These are phyloP conservation scores for Talaromyces liani DNA, from an alignment of 495 filamentous ascomycete species.

Conservation along the genomic window DNA sequence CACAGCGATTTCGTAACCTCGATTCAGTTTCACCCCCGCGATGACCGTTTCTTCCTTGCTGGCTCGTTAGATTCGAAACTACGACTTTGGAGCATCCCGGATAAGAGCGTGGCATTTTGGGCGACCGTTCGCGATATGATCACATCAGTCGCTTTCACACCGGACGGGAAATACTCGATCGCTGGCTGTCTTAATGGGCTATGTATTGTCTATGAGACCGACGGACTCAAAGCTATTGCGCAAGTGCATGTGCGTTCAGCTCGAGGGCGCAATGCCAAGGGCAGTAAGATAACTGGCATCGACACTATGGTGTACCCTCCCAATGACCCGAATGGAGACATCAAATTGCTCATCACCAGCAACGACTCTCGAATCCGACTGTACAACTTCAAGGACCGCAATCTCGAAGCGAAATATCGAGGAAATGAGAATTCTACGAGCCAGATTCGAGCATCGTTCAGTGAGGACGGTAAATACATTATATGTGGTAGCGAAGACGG, in stretches of 20 bases:
- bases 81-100: constrained; percentile 93
- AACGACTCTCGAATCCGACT: constrained; percentile 93
- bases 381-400: constrained; percentile 79
- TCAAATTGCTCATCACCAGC: constrained; percentile 85
- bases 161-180: constrained; percentile 84
- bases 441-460: constrained; percentile 86
- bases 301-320: constrained; percentile 62
- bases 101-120: constrained; percentile 88
- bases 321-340: constrained; percentile 57
- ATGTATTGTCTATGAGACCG: constrained; percentile 91
- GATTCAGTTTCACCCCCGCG: constrained; percentile 87
- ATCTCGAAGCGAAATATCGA: constrained; percentile 80
- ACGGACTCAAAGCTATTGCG: constrained; percentile 73
- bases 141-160: constrained; percentile 88
- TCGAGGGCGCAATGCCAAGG: constrained; percentile 87
- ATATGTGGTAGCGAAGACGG: constrained; percentile 93
- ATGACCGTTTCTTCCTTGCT: constrained; percentile 95
- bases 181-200: constrained; percentile 81
- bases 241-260: constrained; percentile 88
- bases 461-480: constrained; percentile 78
- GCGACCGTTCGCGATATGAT: constrained; percentile 79
- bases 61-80: constrained; percentile 90
- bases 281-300: constrained; percentile 95
- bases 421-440: constrained; percentile 88
- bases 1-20: constrained; percentile 95